Conservation (phyloP, 1,284 basidiomycete genomes). For the Apiotrichum akiyoshidainum region DNA sequence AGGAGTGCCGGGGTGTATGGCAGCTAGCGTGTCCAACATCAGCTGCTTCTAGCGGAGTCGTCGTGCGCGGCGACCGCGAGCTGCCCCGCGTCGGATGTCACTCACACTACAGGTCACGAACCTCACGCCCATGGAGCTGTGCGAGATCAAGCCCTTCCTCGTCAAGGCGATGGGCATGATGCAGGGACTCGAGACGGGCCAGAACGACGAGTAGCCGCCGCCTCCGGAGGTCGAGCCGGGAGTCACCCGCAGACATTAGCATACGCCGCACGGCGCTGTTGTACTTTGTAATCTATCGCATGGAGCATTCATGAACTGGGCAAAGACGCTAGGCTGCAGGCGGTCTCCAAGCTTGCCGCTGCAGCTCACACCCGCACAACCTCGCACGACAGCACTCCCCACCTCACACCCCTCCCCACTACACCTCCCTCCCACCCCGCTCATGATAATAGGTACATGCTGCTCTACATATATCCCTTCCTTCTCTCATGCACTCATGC, state of each 20-base stretch:
- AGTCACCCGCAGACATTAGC: too few relatives aligned
- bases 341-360: too few relatives aligned
- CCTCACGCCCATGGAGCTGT: slow-evolving; percentile 84
- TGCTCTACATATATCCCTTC: slow-evolving; percentile 13
- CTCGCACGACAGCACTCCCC: too few relatives aligned
- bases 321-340: not conserved
- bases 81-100: too few relatives aligned
- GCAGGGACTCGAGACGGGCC: slow-evolving; percentile 34
- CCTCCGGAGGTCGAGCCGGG: too few relatives aligned
- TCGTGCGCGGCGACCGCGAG: too few relatives aligned
- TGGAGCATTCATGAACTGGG: not conserved
- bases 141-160: slow-evolving; percentile 86
- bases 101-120: slow-evolving; percentile 65
- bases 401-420: too few relatives aligned
- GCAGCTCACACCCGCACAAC: too few relatives aligned
- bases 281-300: slow-evolving; percentile 1
- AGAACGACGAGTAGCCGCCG: slow-evolving; percentile 13
- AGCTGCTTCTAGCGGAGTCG: too few relatives aligned
- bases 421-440: not conserved
- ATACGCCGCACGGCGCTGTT: not conserved
- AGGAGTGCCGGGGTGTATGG: too few relatives aligned
- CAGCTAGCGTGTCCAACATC: too few relatives aligned
- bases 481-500: slow-evolving; percentile 8
- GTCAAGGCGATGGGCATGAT: slow-evolving; percentile 74
- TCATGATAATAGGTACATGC: slow-evolving; percentile 24